Percentiles rank a stretch among this genome's conserved stretches.
These are phyloP conservation scores for Claviceps purpurea DNA, from an alignment of 2,329 filamentous ascomycete genomes.

Conservation along the genomic window DNA sequence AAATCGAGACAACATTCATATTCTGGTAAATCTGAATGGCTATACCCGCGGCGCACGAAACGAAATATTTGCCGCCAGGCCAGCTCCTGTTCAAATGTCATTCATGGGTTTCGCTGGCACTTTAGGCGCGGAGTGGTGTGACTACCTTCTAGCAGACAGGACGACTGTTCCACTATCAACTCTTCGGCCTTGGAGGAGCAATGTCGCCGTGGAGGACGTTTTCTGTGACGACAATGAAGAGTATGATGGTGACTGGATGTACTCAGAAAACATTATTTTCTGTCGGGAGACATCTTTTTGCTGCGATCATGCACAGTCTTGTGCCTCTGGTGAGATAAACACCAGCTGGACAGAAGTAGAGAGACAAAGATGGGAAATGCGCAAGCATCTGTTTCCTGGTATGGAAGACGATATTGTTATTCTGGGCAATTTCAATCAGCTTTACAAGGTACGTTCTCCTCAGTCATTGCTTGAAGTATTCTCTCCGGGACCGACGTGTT, in stretches of 20 bases:
- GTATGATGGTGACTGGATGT: slow-evolving; percentile 72
- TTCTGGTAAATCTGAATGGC: slow-evolving; percentile 93
- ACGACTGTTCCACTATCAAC: slow-evolving; percentile 76
- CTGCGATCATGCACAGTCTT: slow-evolving; percentile 89
- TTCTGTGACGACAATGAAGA: slow-evolving; percentile 53
- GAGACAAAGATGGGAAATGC: slow-evolving; percentile 74
- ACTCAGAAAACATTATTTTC: slow-evolving; percentile 93
- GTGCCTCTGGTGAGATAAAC: slow-evolving; percentile 52
- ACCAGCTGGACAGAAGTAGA: slow-evolving; percentile 79
- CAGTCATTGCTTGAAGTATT: neutral
- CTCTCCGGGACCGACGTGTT: neutral
- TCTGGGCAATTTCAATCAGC: slow-evolving; percentile 93
- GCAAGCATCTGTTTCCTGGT: slow-evolving; percentile 77
- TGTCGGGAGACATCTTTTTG: slow-evolving; percentile 95
- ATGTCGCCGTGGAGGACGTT: slow-evolving; percentile 59
- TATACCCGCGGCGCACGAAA: slow-evolving; percentile 96
- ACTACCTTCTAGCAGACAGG: slow-evolving; percentile 85
- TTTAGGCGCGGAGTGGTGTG: slow-evolving; percentile 93
- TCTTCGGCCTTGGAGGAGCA: slow-evolving; percentile 64
- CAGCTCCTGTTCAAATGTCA: slow-evolving; percentile 95
- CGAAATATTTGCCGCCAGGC: slow-evolving; percentile 88
- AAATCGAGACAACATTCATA: slow-evolving; percentile 75
- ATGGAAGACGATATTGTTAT: slow-evolving; percentile 77
- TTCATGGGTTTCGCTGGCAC: slow-evolving; percentile 99
- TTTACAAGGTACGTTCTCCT: slow-evolving; percentile 70